A percentile compares a stretch with the other conserved stretches of the same genome.
These are phyloP conservation scores for Magnaporthiopsis rhizophila DNA, from an alignment of 2,329 filamentous ascomycete genomes.

Conservation along the genomic window DNA sequence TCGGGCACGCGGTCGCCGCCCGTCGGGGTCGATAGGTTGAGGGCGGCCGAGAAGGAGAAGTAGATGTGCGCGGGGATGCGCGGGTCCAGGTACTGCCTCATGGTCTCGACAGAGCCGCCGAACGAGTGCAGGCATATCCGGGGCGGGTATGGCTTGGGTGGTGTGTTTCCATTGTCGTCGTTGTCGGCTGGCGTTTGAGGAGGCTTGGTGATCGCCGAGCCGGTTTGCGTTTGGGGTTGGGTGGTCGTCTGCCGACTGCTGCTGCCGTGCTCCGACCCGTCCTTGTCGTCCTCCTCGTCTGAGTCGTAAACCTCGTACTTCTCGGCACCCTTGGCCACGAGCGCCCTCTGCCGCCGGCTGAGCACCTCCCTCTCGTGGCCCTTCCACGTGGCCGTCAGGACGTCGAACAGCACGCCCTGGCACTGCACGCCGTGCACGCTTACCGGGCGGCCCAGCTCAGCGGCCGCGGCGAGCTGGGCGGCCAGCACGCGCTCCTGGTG, in stretches of 20 bases:
- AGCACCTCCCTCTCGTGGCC: slow-evolving; percentile 57
- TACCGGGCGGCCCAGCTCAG: slow-evolving; percentile 54
- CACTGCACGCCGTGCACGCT: slow-evolving; percentile 70
- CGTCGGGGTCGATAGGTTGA: slow-evolving; percentile 62
- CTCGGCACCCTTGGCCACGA: slow-evolving; percentile 39
- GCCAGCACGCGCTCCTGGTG: slow-evolving; percentile 62
- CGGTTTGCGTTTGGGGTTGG: no score
- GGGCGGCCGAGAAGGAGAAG: slow-evolving; percentile 78
- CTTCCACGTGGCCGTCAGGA: slow-evolving; percentile 58
- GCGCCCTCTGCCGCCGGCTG: slow-evolving; percentile 49
- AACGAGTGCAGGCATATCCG: slow-evolving; percentile 92
- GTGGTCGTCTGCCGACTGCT: slow-evolving; percentile 1
- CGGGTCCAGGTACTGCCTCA: slow-evolving; percentile 70
- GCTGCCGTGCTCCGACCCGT: slow-evolving; percentile 14
- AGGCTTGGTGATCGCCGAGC: background rate
- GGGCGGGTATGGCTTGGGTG: slow-evolving; percentile 64
- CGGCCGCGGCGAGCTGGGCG: slow-evolving; percentile 64
- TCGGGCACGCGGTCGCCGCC: slow-evolving; percentile 44
- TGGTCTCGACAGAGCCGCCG: slow-evolving; percentile 65
- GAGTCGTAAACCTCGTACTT: slow-evolving; percentile 29
- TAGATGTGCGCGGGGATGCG: slow-evolving; percentile 69
- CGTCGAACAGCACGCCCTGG: slow-evolving; percentile 62
- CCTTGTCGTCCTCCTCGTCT: slow-evolving; percentile 20
- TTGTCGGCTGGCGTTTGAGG: no score
- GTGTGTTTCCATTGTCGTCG: background rate